Conservation (phyloP, 2,329 filamentous ascomycete genomes). For the Lachnellula occidentalis region DNA sequence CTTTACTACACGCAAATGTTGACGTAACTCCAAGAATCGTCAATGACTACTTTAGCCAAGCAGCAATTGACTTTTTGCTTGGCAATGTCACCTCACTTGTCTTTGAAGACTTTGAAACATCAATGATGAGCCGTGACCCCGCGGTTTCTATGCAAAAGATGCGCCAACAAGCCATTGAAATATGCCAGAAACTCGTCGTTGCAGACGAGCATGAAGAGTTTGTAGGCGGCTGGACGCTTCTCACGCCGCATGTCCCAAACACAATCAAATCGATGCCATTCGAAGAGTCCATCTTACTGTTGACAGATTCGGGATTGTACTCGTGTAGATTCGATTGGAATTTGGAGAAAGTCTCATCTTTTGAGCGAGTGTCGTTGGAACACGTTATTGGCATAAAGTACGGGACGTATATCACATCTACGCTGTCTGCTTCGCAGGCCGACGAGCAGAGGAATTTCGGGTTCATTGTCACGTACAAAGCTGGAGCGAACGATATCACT, state of each 20-base stretch:
- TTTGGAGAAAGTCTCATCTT: conserved; percentile 87
- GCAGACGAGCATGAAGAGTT: conserved; percentile 79
- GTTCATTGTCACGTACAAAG: conserved; percentile 71
- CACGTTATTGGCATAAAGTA: conserved; percentile 68
- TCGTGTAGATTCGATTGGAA: conserved; percentile 92
- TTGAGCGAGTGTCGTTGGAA: conserved; percentile 75
- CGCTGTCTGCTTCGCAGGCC: conserved; percentile 69
- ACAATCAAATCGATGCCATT: conserved; percentile 66
- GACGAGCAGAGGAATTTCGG: conserved; percentile 80
- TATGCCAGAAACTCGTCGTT: conserved; percentile 79
- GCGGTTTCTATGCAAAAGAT: conserved; percentile 81
- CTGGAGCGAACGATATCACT: conserved; percentile 64
- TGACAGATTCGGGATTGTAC: conserved; percentile 82
- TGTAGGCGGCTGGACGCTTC: conserved; percentile 81
- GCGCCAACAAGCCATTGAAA: conserved; percentile 83
- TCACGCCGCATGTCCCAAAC: conserved; percentile 68
- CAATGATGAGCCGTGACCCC: conserved; percentile 90
- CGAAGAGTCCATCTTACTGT: conserved; percentile 79
- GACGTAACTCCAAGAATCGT: conserved; percentile 63
- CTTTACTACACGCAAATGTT: background rate
- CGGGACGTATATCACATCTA: conserved; percentile 88
- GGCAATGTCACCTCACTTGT: conserved; percentile 80
- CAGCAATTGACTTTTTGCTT: conserved; percentile 88
- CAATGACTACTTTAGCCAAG: conserved; percentile 95
- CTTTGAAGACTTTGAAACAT: conserved; percentile 90